Base-by-base conservation (phyloP, 805 yeast species). In the Ogataea nitratoaversa region DNA sequence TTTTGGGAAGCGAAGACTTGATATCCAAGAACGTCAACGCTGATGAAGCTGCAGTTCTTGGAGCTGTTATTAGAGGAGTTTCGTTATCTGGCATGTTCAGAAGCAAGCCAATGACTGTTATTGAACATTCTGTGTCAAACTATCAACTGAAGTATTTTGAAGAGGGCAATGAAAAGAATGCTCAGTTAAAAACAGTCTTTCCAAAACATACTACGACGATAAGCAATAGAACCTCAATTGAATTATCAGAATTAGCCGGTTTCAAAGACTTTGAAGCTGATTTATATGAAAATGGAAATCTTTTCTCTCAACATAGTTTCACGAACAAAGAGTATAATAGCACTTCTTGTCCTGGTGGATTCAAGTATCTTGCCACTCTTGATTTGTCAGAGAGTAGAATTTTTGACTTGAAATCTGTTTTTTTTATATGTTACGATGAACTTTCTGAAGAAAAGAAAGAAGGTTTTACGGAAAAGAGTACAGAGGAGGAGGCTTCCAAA, bases 41-140 rank as follows among this genome's bases (percentile, higher is more conserved):
- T 0, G 99, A 93, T 63, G 99, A 93, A 66, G 81, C 97, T 33
- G 87, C 87, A 38, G 96, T 87, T 12, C 71, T 86, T 52, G 99
- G 99, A 36, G 78, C 95, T 2, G 79, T 96, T n/a, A 67, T 84
- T 29, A 75, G 89, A 48, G 98, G 93, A 17, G 83, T 88, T 30
- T 71, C 78, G 35, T 67, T 87, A 29, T 78, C 88, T n/a, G 73
- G 78, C 30, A 73, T 79, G 52, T 82, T 79, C 60, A 77, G 80
- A 49, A 71, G 84, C 6, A 77, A 77, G 50, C 78, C 77, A 32
- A 71, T 87, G 36, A 63, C 68, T 19, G 69, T 87, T 3, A 54
- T 72, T 24, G 95, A 86, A 41, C 72, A 72, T 40, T 60, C 80
- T 0, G 54, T 72, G 31, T 72, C 66, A 47, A 70, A 71, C 40